A percentile compares a stretch with the other conserved stretches of the same genome.
Conservation (phyloP, 2,329 filamentous ascomycete genomes). For the Ceratocystis colombiana region DNA sequence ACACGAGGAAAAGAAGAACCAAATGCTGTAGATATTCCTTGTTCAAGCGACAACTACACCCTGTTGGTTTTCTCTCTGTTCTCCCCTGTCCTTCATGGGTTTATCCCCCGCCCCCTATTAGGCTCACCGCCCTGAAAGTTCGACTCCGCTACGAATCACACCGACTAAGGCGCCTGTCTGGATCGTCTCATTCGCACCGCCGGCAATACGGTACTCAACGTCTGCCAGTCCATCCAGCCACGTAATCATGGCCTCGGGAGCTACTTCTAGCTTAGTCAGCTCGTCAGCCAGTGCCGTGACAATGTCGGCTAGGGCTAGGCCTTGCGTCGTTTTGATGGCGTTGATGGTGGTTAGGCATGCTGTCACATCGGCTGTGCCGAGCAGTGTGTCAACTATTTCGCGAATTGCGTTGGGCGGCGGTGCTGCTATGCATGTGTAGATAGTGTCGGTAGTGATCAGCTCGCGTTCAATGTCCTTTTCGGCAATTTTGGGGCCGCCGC, state of each 20-base stretch:
- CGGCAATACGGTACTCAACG: constrained; percentile 82
- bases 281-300: constrained; percentile 78
- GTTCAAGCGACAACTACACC: neutral
- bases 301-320: constrained; percentile 86
- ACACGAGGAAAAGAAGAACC: neutral
- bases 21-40: neutral
- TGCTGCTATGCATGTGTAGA: constrained; percentile 95
- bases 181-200: constrained; percentile 74
- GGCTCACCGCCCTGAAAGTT: constrained; percentile 40
- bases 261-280: constrained; percentile 70
- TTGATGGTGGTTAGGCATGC: constrained; percentile 83
- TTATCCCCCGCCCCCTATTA: neutral
- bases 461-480: constrained; percentile 63
- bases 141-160: constrained; percentile 75
- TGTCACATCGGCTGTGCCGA: constrained; percentile 77
- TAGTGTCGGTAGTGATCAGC: constrained; percentile 74
- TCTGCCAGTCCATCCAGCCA: constrained; percentile 90
- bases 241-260: constrained; percentile 72
- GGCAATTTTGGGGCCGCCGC: constrained; percentile 48
- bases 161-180: constrained; percentile 92
- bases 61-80: neutral
- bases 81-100: too few species aligned
- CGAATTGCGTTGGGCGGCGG: constrained; percentile 82
- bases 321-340: constrained; percentile 72
- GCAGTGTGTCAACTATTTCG: constrained; percentile 71